Evolutionary conservation across 345 rosid species (phyloP).

Genomic region (Excoecaria cochinchinensis): DNA sequence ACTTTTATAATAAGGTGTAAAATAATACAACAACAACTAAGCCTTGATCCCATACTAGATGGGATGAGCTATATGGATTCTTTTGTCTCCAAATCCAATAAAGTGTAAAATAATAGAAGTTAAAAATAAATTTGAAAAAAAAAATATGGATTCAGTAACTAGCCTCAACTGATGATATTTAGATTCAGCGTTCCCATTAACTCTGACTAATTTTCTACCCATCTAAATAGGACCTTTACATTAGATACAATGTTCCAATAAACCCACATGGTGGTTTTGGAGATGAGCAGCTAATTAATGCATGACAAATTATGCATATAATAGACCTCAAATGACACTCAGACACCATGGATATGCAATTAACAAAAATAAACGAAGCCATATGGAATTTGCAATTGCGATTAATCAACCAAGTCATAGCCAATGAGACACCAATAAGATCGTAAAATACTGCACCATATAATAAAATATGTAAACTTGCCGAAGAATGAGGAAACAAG

Average conservation of each 20-base stretch:
- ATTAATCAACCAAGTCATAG: background rate
- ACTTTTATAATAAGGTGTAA: background rate
- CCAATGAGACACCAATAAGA: slow-evolving; percentile 3
- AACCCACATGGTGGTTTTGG: background rate
- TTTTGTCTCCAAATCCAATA: too few relatives aligned
- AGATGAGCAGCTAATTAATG: background rate
- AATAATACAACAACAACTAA: too few relatives aligned
- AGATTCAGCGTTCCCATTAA: background rate
- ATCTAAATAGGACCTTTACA: background rate
- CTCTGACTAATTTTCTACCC: slow-evolving; percentile 1
- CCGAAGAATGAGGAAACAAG: background rate
- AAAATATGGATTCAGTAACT: slow-evolving; percentile 2
- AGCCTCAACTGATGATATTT: slow-evolving; percentile 6
- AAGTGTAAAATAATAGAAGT: too few relatives aligned
- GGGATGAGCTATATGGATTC: too few relatives aligned
- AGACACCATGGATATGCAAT: slow-evolving; percentile 1
- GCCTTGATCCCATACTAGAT: too few relatives aligned
- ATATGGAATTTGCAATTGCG: background rate
- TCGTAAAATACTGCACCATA: background rate
- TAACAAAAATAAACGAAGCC: background rate
- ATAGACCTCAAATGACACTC: background rate
- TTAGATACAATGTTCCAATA: background rate
- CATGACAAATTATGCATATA: background rate
- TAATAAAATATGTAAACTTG: background rate
- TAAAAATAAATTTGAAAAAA: background rate